A percentile compares a stretch with the other conserved stretches of the same genome.
phyloP scores from a whole-genome alignment of 371 early-diverging fungal genomes.

The Lichtheimia corymbifera region DNA sequence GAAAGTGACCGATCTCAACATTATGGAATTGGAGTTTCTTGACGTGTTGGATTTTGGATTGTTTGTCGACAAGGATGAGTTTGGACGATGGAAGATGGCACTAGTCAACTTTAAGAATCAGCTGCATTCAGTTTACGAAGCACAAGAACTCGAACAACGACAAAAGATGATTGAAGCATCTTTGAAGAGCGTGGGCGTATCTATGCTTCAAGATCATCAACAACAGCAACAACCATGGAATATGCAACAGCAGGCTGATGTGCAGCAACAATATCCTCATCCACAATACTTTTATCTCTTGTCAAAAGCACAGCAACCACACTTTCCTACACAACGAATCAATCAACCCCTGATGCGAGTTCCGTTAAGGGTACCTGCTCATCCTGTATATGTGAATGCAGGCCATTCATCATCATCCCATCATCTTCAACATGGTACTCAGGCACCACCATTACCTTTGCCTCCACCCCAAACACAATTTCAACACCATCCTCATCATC shows the following conservation, averaged over 20 bases:
- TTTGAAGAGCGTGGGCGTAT: constrained; percentile 35
- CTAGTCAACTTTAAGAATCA: constrained; percentile 37
- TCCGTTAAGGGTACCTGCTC: constrained; percentile 27
- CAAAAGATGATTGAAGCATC: constrained; percentile 44
- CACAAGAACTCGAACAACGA: constrained; percentile 40
- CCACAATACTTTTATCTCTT: constrained; percentile 28
- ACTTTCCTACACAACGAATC: constrained; percentile 24
- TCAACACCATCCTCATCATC: background rate
- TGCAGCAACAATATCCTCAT: constrained; percentile 25
- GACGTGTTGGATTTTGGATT: constrained; percentile 57
- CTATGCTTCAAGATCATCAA: constrained; percentile 25
- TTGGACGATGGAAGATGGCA: constrained; percentile 40
- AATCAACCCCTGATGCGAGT: constrained; percentile 28
- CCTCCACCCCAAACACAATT: constrained; percentile 1
- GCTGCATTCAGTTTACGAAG: constrained; percentile 30
- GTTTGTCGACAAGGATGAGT: constrained; percentile 61
- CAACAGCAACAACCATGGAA: constrained; percentile 34
- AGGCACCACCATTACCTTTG: background rate
- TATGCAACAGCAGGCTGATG: constrained; percentile 28
- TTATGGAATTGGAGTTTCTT: constrained; percentile 71
- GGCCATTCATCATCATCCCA: constrained; percentile 16
- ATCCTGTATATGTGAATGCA: constrained; percentile 26
- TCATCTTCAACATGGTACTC: constrained; percentile 7
- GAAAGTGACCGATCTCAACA: constrained; percentile 59
- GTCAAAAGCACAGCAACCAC: constrained; percentile 29